Base-by-base conservation (phyloP, 1,284 basidiomycete species). In the Ustilago loliicola region DNA sequence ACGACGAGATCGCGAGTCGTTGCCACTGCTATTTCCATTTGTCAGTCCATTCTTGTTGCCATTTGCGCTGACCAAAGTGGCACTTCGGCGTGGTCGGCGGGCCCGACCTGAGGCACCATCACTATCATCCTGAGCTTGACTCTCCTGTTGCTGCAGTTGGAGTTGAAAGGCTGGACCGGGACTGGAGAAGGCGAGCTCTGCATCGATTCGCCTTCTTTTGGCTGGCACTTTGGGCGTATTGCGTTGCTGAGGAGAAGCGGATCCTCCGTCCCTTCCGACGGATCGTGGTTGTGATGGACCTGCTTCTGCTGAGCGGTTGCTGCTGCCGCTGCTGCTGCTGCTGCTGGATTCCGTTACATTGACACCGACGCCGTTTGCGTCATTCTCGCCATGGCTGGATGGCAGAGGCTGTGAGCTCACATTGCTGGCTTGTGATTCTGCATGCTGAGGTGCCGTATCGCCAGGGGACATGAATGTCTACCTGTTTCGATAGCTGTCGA, bases 101-200 rank as follows among this genome's bases (percentile, higher is more conserved):
- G 48, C 63, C 51, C 55, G 61, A 17, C 50, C 64, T 45, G 68
- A 60, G 55, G 25, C 42, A 47, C 45, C 61, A 51, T 55, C 64
- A 34, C 32, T 63, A 13, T 50, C 56, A 6, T 59, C 30, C 40
- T 73, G 64, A 0, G 45, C 68, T n/a, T 53, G 50, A 19, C 40
- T 53, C 23, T 56, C 56, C 9, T 52, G n/a, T 25, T 66, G 55
- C 55, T 61, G 19, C 42, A 58, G 50, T 52, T 64, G 47, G 6
- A 79, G 42, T 57, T 72, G 72, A 42, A 85, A 83, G 0, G 82
- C 81, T 23, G 82, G 82, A 13, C 83, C 83, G 17, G 83, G 83
- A 57, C 79, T 81, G 62, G 80, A 83, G 38, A 85, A 85, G 19
- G 77, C 74, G 21, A 85, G 66, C 48, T 82, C 81, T 34, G 73